A percentile compares a stretch with the other conserved stretches of the same genome.
Evolutionary conservation across 2,329 filamentous ascomycete genomes (phyloP).

Genomic region (Botrytis byssoidea): DNA sequence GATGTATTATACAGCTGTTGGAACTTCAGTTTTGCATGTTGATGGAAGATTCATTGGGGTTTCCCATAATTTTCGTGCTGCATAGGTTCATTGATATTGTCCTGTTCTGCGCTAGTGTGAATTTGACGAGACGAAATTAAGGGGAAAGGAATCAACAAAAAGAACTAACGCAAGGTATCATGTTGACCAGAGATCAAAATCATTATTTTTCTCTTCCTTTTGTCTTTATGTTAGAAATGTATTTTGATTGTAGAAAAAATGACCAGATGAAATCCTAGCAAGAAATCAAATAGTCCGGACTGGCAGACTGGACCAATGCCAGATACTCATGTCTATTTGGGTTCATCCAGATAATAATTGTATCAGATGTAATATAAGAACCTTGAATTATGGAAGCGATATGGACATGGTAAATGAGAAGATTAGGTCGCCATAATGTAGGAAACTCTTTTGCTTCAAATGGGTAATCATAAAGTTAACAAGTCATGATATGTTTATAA

Average conservation of each 20-base stretch:
- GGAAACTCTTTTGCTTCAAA: not conserved
- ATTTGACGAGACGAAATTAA: not conserved
- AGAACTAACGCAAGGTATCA: not conserved
- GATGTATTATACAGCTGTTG: not conserved
- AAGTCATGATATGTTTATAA: not conserved
- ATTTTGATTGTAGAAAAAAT: not conserved
- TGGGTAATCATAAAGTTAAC: not conserved
- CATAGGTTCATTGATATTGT: not conserved
- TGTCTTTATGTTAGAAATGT: fast-evolving
- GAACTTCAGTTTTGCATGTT: not conserved
- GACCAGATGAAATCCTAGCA: not conserved
- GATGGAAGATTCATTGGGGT: not conserved
- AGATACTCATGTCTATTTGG: not conserved
- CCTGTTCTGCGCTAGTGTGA: not conserved
- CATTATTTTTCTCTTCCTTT: too few relatives aligned
- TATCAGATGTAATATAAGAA: fast-evolving
- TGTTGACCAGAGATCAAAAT: not conserved
- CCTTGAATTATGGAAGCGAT: not conserved
- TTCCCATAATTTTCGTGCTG: not conserved
- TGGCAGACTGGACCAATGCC: not conserved
- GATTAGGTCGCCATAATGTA: not conserved
- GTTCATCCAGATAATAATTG: not conserved
- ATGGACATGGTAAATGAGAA: not conserved
- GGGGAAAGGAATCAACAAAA: not conserved
- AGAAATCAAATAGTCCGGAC: not conserved